Percentiles rank a stretch among this genome's conserved stretches.
phyloP scores from a whole-genome alignment of 73 alveolate species.

The Urostyla sp. region DNA sequence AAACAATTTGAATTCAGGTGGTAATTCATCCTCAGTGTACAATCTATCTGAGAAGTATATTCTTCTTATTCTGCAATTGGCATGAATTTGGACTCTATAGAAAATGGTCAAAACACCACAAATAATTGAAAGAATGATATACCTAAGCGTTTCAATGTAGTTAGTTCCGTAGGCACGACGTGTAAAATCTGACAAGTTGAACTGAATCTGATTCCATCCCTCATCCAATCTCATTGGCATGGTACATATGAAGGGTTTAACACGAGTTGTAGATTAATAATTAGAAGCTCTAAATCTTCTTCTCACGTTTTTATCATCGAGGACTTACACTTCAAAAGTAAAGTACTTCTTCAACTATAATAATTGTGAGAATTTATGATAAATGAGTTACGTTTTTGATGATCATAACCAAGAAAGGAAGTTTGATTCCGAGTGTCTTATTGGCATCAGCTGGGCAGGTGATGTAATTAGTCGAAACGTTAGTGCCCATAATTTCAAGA shows the following conservation, averaged over 20 bases:
- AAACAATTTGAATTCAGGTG: slow-evolving; percentile 85
- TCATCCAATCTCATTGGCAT: slow-evolving; percentile 99
- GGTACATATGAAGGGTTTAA: slow-evolving; percentile 98
- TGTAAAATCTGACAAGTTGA: slow-evolving; percentile 94
- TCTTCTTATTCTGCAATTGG: slow-evolving; percentile 96
- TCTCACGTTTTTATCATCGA: slow-evolving; percentile 98
- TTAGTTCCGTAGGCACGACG: slow-evolving; percentile 97
- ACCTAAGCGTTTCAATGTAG: slow-evolving; percentile 88
- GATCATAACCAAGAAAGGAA: slow-evolving; percentile 97
- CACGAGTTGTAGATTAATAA: slow-evolving; percentile 97
- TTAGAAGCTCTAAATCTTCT: slow-evolving; percentile 98
- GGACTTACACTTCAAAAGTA: slow-evolving; percentile 98
- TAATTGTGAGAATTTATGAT: neutral
- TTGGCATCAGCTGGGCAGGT: slow-evolving; percentile 97
- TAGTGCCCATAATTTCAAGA: slow-evolving; percentile 97
- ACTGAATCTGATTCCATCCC: slow-evolving; percentile 96
- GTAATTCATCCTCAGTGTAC: slow-evolving; percentile 83
- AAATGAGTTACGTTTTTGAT: slow-evolving; percentile 85
- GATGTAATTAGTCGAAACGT: slow-evolving; percentile 95
- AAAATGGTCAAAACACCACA: too few relatives aligned
- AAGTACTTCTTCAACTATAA: slow-evolving; percentile 93
- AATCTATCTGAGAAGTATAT: slow-evolving; percentile 92
- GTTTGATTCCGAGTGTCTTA: slow-evolving; percentile 96
- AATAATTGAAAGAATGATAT: neutral
- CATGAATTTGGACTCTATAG: slow-evolving; percentile 91